phyloP scores from a whole-genome alignment of 306 rosid species.

The Carpinus fangiana region DNA sequence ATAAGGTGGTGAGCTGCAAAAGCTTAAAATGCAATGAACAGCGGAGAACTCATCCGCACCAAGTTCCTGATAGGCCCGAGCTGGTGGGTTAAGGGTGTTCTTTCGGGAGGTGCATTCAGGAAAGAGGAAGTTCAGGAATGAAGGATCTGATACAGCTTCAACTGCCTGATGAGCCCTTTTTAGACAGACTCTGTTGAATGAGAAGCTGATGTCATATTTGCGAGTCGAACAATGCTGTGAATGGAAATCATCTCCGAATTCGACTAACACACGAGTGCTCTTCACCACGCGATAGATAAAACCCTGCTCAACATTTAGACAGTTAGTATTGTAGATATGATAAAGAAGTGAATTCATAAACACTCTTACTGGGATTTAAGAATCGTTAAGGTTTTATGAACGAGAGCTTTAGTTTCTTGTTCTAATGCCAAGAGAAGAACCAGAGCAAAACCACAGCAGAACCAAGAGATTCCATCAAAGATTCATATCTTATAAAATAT shows the following conservation, averaged over 20 bases:
- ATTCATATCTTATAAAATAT: too few species aligned
- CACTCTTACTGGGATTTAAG: too few species aligned
- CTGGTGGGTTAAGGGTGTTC: background rate
- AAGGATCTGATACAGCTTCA: background rate
- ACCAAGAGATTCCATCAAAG: too few species aligned
- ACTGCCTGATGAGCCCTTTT: conserved; percentile 2
- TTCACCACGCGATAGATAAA: background rate
- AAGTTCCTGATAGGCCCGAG: background rate
- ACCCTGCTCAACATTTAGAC: background rate
- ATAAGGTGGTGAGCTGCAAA: background rate
- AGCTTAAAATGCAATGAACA: background rate
- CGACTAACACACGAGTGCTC: background rate
- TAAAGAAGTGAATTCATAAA: background rate
- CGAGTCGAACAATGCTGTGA: background rate
- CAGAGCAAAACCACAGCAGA: too few species aligned
- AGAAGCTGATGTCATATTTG: background rate
- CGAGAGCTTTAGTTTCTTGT: too few species aligned
- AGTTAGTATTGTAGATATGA: background rate
- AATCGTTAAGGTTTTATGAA: too few species aligned
- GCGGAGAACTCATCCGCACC: background rate
- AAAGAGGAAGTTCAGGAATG: background rate
- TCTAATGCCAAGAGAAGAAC: too few species aligned
- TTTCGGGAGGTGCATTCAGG: background rate
- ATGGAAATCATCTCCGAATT: background rate
- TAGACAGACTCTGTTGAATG: background rate